Base-by-base conservation (phyloP, 768 basidiomycete species). In the Tulasnella sp. region DNA sequence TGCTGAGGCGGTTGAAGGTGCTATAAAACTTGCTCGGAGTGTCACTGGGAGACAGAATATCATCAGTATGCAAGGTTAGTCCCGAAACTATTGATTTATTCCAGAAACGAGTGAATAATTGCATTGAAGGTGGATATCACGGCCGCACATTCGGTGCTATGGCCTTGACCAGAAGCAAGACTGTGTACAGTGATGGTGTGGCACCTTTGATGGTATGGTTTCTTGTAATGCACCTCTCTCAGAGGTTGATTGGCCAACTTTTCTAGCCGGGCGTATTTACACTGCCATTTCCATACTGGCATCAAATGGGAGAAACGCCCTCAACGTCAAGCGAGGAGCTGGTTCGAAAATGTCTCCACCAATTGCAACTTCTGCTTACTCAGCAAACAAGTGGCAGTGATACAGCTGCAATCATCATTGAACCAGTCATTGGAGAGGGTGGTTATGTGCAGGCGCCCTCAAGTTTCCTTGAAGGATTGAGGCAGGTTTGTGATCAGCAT, bases 361-460 rank as follows among this genome's bases (percentile, higher is more conserved):
- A 92, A 63, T 73, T 96, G 16, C 80, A 88, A 48, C 73, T 95
- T 12, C 62, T 93, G 10, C 67, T 83, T 53, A 67, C 69, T 44
- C 92, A 96, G 64, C 87, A 91, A 64, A 81, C 80, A 5, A 72
- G 81, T 1, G 85, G 91, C 0, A 65, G 67, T 4, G 92, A 96
- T 63, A 92, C 90, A 0, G 89, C 92, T 1, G 91, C 90, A n/a
- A 81, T 96, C 60, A 67, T 98, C 56, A 66, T 98, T 35, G 93
- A 98, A 70, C 86, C 93, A 35, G 82, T 96, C 1, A 72, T 96
- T 27, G 92, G 91, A 22, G 93, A 96, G 65, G 93, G 93, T 31
- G 93, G 93, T 1, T 96, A 98, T 65, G 85, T 95, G 13, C 80
- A 87, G 25, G 87, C 90, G 0, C 87, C 90, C 0, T 61, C 76